Conservation (phyloP, 768 basidiomycete species). For the Termitomyces sp. region DNA sequence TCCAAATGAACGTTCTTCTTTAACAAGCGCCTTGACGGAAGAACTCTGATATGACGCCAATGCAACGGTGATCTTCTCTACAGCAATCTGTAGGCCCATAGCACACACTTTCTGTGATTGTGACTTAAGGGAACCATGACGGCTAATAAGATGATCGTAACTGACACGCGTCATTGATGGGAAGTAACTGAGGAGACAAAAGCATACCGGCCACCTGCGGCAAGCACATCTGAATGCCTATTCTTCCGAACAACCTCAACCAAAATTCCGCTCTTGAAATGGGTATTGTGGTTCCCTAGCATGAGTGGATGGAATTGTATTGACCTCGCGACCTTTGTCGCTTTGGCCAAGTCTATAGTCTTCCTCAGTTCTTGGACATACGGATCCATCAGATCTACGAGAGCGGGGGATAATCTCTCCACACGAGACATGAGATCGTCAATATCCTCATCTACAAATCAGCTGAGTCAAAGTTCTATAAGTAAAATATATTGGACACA, state of each 20-base stretch:
- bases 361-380: constrained; percentile 57
- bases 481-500: constrained; percentile 20
- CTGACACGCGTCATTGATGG: constrained; percentile 25
- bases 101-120: constrained; percentile 56
- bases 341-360: constrained; percentile 51
- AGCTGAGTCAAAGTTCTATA: background rate
- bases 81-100: constrained; percentile 67
- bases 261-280: constrained; percentile 71
- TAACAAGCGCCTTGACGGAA: constrained; percentile 63
- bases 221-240: constrained; percentile 66
- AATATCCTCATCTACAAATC: constrained; percentile 51
- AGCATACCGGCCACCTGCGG: constrained; percentile 72
- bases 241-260: constrained; percentile 67
- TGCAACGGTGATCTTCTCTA: constrained; percentile 70
- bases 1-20: constrained; percentile 78
- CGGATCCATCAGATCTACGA: constrained; percentile 43
- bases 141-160: constrained; percentile 65
- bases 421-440: constrained; percentile 50
- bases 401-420: constrained; percentile 52
- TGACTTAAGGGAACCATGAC: constrained; percentile 51
- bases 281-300: constrained; percentile 55
- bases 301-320: constrained; percentile 72
- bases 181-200: background rate
- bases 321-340: constrained; percentile 57
- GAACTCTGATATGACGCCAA: constrained; percentile 67